phyloP scores from a whole-genome alignment of 2,329 filamentous ascomycete genomes.

The Venturia nashicola region DNA sequence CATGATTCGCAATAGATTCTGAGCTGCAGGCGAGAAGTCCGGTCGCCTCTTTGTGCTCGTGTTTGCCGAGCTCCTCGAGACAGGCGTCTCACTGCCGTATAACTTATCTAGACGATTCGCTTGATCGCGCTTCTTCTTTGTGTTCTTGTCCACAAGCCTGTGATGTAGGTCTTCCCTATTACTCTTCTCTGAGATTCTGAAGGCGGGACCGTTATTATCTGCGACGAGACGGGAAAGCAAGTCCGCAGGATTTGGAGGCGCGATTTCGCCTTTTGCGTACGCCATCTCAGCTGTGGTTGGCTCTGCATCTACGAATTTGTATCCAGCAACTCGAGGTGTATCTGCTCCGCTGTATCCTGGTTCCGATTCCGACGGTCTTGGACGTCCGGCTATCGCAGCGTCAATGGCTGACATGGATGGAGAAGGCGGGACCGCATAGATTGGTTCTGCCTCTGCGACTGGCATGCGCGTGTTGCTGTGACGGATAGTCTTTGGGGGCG shows the following conservation, averaged over 20 bases:
- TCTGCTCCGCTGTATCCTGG: conserved; percentile 8
- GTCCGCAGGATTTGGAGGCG: background rate
- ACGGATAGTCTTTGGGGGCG: conserved; percentile 59
- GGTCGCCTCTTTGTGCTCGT: conserved; percentile 42
- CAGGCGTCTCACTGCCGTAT: conserved; percentile 24
- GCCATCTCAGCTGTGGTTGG: conserved; percentile 8
- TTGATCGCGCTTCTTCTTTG: conserved; percentile 54
- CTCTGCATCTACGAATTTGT: conserved; percentile 11
- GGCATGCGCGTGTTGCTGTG: conserved; percentile 78
- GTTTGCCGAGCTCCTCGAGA: conserved; percentile 12
- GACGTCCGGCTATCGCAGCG: conserved; percentile 68
- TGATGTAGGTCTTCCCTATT: conserved; percentile 35
- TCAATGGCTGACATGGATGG: conserved; percentile 76
- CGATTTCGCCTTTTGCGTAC: background rate
- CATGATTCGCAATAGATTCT: conserved; percentile 54
- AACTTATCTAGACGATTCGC: conserved; percentile 5
- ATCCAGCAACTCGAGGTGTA: conserved; percentile 8
- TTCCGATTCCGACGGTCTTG: conserved; percentile 32
- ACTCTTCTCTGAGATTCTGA: conserved; percentile 4
- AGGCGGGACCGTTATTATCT: conserved; percentile 5
- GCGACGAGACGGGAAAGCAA: conserved; percentile 4
- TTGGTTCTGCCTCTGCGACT: conserved; percentile 25
- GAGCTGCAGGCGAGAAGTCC: conserved; percentile 59
- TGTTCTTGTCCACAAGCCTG: conserved; percentile 72
- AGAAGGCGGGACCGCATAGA: conserved; percentile 49